A percentile compares a stretch with the other conserved stretches of the same genome.
Evolutionary conservation across 1,139 yeast species (phyloP).

Genomic region (Nakaseomyces kungkrabaensis): DNA sequence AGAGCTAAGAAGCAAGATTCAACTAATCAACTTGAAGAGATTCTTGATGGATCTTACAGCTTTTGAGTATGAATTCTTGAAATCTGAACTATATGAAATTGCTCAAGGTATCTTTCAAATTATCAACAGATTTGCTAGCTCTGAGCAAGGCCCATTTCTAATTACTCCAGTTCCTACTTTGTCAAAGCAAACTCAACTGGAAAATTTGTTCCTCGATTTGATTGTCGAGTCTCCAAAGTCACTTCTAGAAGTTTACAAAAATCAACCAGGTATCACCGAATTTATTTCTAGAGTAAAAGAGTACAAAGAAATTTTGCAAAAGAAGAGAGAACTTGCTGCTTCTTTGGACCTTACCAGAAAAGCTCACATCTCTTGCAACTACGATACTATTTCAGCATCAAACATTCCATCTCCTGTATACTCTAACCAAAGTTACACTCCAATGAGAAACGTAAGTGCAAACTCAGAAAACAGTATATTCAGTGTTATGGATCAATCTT

Average conservation of each 20-base stretch:
- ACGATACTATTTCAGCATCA: constrained; percentile 8
- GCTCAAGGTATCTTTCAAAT: constrained; percentile 26
- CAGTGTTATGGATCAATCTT: constrained; percentile 18
- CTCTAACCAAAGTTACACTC: constrained; percentile 23
- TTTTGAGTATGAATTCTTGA: constrained; percentile 26
- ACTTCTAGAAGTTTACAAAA: constrained; percentile 21
- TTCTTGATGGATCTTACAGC: constrained; percentile 26
- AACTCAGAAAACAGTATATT: constrained; percentile 23
- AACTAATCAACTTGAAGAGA: constrained; percentile 26
- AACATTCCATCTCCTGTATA: constrained; percentile 18
- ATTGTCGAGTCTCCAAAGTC: constrained; percentile 21
- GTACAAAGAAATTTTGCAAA: constrained; percentile 20
- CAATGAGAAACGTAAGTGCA: constrained; percentile 23
- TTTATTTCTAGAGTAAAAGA: constrained; percentile 20
- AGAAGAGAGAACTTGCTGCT: constrained; percentile 21
- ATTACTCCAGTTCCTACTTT: constrained; percentile 23
- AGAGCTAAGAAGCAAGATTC: constrained; percentile 22
- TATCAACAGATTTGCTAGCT: constrained; percentile 25
- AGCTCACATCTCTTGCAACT: constrained; percentile 9
- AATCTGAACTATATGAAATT: constrained; percentile 26
- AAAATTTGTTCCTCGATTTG: constrained; percentile 21
- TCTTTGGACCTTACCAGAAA: constrained; percentile 20
- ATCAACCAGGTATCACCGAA: constrained; percentile 19
- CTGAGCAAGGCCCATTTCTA: constrained; percentile 27
- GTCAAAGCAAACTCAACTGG: constrained; percentile 19